Percentiles rank a stretch among this genome's conserved stretches.
Evolutionary conservation across 768 basidiomycete species (phyloP).

Genomic region (Lactarius tabidus): DNA sequence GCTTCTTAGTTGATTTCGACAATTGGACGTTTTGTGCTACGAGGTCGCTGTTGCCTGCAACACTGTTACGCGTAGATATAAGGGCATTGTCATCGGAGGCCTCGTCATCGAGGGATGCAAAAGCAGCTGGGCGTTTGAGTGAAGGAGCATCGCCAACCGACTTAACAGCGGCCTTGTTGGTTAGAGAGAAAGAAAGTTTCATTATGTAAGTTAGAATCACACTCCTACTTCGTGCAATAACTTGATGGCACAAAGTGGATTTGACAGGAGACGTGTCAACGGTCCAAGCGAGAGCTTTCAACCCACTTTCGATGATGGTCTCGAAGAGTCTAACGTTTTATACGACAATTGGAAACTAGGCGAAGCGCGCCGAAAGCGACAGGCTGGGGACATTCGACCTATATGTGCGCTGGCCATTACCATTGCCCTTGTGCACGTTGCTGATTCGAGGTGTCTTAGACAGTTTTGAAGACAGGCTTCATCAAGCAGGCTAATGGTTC

Average conservation of each 20-base stretch:
- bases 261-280: conserved; percentile 86
- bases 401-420: conserved; percentile 60
- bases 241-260: conserved; percentile 41
- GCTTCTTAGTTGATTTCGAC: conserved; percentile 63
- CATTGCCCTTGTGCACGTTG: conserved; percentile 4
- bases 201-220: conserved; percentile 37
- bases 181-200: conserved; percentile 90
- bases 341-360: conserved; percentile 34
- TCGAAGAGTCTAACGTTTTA: conserved; percentile 30
- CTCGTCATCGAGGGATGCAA: conserved; percentile 63
- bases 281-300: conserved; percentile 82
- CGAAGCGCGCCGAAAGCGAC: conserved; percentile 48
- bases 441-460: conserved; percentile 16
- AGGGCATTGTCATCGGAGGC: conserved; percentile 45
- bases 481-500: conserved; percentile 95
- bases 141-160: conserved; percentile 48
- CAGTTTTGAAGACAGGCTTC: conserved; percentile 86
- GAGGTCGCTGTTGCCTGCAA: conserved; percentile 50
- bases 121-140: conserved; percentile 57
- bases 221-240: conserved; percentile 2
- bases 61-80: conserved; percentile 39
- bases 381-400: conserved; percentile 65
- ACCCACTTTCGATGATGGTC: conserved; percentile 50
- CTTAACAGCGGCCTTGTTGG: conserved; percentile 45
- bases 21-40: conserved; percentile 55